Evolutionary conservation across 1,284 basidiomycete species (phyloP).

Genomic region (Neotropicomus parvogracilis): DNA sequence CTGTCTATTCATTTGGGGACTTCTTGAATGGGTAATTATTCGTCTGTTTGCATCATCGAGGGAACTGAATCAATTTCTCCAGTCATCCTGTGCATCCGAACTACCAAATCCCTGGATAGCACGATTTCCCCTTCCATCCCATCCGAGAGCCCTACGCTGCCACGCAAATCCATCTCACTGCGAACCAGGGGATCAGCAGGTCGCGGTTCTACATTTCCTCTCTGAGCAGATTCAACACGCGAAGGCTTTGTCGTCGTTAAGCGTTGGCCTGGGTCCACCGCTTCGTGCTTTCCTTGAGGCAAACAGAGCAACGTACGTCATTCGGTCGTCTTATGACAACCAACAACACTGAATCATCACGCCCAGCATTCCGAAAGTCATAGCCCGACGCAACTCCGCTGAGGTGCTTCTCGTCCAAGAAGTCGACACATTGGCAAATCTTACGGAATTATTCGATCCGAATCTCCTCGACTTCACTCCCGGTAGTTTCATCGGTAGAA

Average conservation of each 20-base stretch:
- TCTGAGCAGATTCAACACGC: slow-evolving; percentile 30
- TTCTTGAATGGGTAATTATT: slow-evolving; percentile 27
- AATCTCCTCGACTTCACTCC: slow-evolving; percentile 24
- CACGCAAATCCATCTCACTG: slow-evolving; percentile 1
- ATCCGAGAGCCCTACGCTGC: slow-evolving; percentile 3
- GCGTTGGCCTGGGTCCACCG: slow-evolving; percentile 19
- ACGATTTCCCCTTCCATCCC: slow-evolving; percentile 16
- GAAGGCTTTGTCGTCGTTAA: slow-evolving; percentile 26
- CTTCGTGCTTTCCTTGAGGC: slow-evolving; percentile 24
- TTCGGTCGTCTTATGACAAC: not conserved
- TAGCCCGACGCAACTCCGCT: not conserved
- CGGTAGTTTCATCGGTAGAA: slow-evolving; percentile 30
- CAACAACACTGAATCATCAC: not conserved
- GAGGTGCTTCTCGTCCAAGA: slow-evolving; percentile 1
- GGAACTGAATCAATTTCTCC: slow-evolving; percentile 11
- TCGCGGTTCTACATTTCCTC: slow-evolving; percentile 25
- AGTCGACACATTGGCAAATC: slow-evolving; percentile 14
- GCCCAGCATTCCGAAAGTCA: slow-evolving; percentile 13
- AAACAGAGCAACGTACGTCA: slow-evolving; percentile 24
- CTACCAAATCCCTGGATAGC: slow-evolving; percentile 5
- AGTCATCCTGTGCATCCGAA: slow-evolving; percentile 20
- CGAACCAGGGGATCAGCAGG: slow-evolving; percentile 18
- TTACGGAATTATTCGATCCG: slow-evolving; percentile 18
- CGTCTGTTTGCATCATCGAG: not conserved
- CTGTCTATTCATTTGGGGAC: slow-evolving; percentile 23